phyloP scores from a whole-genome alignment of 768 basidiomycete species.

The Podaxis pistillaris region DNA sequence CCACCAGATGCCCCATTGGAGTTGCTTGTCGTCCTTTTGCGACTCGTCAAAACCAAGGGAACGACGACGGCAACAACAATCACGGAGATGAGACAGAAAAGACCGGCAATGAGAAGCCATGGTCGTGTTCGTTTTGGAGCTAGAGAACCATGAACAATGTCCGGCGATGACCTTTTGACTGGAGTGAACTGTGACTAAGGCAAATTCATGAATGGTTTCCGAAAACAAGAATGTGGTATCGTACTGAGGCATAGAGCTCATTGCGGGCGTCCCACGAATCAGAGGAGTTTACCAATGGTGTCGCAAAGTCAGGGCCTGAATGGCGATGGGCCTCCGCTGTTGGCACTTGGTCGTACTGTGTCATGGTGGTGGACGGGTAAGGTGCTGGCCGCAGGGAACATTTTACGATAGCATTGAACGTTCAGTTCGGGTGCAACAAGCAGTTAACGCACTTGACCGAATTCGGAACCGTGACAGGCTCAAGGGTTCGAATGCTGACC shows the following conservation, averaged over 20 bases:
- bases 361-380: conserved; percentile 17
- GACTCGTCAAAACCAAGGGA: conserved; percentile 24
- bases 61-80: conserved; percentile 45
- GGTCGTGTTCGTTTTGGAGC: background rate
- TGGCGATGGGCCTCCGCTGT: conserved; percentile 18
- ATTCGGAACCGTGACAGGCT: too few species aligned
- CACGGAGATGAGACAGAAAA: conserved; percentile 35
- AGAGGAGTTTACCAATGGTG: background rate
- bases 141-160: background rate
- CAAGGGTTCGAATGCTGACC: too few species aligned
- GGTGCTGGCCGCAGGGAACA: conserved; percentile 6
- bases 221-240: background rate
- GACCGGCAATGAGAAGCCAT: conserved; percentile 23
- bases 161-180: background rate
- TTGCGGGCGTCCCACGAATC: conserved; percentile 8
- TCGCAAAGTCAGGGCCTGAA: background rate
- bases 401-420: conserved; percentile 11
- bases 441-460: too few species aligned
- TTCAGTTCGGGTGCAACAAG: background rate
- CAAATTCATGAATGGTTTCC: background rate
- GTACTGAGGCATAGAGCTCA: conserved; percentile 7
- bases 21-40: conserved; percentile 20
- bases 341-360: conserved; percentile 20
- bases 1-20: conserved; percentile 11
- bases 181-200: background rate